Conservation (phyloP, 176 grass and related monocot species). For the Puya raimondii region DNA sequence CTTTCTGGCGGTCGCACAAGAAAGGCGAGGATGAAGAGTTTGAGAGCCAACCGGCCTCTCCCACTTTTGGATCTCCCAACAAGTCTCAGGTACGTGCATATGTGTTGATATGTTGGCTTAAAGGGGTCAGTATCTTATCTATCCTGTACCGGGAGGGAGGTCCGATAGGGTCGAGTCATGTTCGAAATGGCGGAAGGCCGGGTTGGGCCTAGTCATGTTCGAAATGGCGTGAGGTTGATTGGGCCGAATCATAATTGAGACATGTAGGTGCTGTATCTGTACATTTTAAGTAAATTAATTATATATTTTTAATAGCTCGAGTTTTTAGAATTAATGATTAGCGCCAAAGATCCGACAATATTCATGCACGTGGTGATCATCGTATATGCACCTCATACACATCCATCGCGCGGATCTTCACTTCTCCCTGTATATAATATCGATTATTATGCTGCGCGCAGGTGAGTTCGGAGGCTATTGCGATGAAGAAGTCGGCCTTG, state of each 20-base stretch:
- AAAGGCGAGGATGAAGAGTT: slow-evolving; percentile 18
- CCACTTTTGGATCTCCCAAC: slow-evolving; percentile 13
- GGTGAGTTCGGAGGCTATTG: background rate
- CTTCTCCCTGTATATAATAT: background rate
- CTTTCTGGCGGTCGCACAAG: slow-evolving; percentile 53
- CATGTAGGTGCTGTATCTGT: background rate
- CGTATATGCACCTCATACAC: background rate
- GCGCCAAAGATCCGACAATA: background rate
- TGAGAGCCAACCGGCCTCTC: slow-evolving; percentile 5
- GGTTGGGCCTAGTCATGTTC: no score
- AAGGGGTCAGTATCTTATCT: no score
- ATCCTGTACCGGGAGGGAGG: no score
- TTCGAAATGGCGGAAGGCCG: no score
- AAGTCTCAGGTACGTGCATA: no score
- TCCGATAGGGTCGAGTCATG: no score
- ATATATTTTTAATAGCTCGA: no score
- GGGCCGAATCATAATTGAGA: no score
- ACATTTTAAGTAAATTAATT: no score
- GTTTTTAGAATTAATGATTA: background rate
- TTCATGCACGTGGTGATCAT: background rate
- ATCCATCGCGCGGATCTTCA: background rate
- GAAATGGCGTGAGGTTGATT: no score
- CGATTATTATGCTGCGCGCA: no score
- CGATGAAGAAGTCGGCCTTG: slow-evolving; percentile 19
- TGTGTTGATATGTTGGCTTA: no score